Evolutionary conservation across 2,329 filamentous ascomycete genomes (phyloP).

Genomic region (Penicillium oxalicum): DNA sequence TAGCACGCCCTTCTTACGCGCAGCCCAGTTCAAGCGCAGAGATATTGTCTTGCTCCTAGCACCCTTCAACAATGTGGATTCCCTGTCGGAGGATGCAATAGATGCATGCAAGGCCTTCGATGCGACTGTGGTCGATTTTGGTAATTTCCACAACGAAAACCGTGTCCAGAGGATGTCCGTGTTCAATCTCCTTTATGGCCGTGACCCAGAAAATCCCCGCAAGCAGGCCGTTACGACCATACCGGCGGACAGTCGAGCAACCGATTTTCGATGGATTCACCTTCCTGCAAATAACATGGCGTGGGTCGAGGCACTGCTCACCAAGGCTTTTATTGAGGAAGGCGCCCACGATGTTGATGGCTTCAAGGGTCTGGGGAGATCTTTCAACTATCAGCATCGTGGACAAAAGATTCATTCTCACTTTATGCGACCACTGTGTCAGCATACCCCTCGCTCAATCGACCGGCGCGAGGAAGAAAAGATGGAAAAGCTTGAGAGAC

Average conservation of each 20-base stretch:
- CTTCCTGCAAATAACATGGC: slow-evolving; percentile 50
- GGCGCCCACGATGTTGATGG: slow-evolving; percentile 57
- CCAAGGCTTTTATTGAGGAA: slow-evolving; percentile 59
- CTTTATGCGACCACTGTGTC: slow-evolving; percentile 57
- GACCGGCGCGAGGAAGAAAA: slow-evolving; percentile 30
- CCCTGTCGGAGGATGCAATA: slow-evolving; percentile 35
- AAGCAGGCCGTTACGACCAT: slow-evolving; percentile 45
- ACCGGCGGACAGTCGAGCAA: slow-evolving; percentile 43
- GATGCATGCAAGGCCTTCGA: slow-evolving; percentile 46
- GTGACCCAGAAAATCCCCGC: slow-evolving; percentile 40
- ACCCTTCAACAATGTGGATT: slow-evolving; percentile 34
- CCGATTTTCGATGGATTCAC: slow-evolving; percentile 50
- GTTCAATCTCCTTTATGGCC: slow-evolving; percentile 49
- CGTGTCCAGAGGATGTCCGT: slow-evolving; percentile 46
- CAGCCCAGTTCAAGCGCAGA: slow-evolving; percentile 35
- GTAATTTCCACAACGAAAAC: slow-evolving; percentile 39
- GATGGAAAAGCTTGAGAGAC: slow-evolving; percentile 14
- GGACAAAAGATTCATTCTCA: slow-evolving; percentile 54
- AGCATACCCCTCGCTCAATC: slow-evolving; percentile 41
- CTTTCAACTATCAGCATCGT: slow-evolving; percentile 57
- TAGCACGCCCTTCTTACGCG: slow-evolving; percentile 38
- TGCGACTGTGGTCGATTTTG: slow-evolving; percentile 51
- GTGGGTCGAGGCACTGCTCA: slow-evolving; percentile 59
- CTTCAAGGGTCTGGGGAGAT: slow-evolving; percentile 57
- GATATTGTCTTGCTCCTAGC: slow-evolving; percentile 33